phyloP scores from a whole-genome alignment of 2,329 filamentous ascomycete genomes.

The Aureobasidium mangrovei region DNA sequence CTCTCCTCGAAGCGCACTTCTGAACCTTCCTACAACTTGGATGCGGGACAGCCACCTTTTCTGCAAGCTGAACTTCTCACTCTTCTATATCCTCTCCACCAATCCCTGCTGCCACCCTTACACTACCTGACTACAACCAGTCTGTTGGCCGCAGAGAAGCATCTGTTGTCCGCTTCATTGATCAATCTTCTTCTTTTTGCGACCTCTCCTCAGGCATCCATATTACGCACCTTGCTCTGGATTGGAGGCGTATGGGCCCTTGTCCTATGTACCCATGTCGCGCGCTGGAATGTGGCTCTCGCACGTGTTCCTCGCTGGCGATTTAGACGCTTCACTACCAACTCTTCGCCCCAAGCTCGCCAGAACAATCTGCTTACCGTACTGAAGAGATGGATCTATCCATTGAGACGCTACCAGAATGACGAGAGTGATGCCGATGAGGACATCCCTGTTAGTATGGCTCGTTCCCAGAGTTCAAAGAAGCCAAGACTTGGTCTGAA shows the following conservation, averaged over 20 bases:
- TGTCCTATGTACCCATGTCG: slow-evolving; percentile 60
- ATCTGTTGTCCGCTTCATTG: slow-evolving; percentile 72
- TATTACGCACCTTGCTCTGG: slow-evolving; percentile 39
- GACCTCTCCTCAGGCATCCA: slow-evolving; percentile 46
- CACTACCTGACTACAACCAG: slow-evolving; percentile 82
- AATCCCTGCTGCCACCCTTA: slow-evolving; percentile 62
- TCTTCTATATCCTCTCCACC: slow-evolving; percentile 74
- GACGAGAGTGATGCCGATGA: slow-evolving; percentile 42
- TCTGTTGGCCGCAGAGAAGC: slow-evolving; percentile 75
- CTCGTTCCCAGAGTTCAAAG: slow-evolving; percentile 16
- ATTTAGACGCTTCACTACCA: slow-evolving; percentile 10
- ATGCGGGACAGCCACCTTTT: slow-evolving; percentile 24
- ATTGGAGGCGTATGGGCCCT: slow-evolving; percentile 66
- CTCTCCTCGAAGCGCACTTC: slow-evolving; percentile 28
- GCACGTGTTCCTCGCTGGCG: slow-evolving; percentile 89
- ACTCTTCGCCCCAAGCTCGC: slow-evolving; percentile 19
- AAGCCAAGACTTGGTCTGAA: slow-evolving; percentile 1
- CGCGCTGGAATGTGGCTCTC: slow-evolving; percentile 75
- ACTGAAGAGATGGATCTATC: slow-evolving; percentile 2
- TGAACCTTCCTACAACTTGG: slow-evolving; percentile 27
- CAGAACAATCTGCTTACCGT: slow-evolving; percentile 19
- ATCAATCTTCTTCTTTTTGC: slow-evolving; percentile 75
- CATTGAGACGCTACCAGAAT: slow-evolving; percentile 11
- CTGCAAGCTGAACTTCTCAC: slow-evolving; percentile 49
- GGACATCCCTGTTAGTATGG: slow-evolving; percentile 24